A percentile compares a stretch with the other conserved stretches of the same genome.
Evolutionary conservation across 2,329 filamentous ascomycete species (phyloP).

Genomic region (Didymella exigua): DNA sequence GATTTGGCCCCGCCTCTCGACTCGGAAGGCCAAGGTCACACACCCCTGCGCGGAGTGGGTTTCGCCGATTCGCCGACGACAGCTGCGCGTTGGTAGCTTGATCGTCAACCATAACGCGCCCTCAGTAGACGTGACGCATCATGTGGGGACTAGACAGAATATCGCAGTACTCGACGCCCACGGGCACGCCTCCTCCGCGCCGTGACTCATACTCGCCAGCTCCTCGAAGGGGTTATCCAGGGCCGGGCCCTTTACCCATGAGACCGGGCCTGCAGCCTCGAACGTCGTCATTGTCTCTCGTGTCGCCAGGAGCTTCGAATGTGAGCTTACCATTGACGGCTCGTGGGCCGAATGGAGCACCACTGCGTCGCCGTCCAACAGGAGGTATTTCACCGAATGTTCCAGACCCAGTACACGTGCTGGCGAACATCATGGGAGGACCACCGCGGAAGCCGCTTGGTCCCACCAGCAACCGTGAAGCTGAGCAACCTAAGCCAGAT

Average conservation of each 20-base stretch:
- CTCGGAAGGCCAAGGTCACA: background rate
- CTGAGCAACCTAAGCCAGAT: slow-evolving; percentile 51
- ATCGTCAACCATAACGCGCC: background rate
- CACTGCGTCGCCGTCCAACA: slow-evolving; percentile 63
- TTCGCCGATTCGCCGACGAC: background rate
- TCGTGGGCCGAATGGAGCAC: slow-evolving; percentile 70
- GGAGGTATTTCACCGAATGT: slow-evolving; percentile 60
- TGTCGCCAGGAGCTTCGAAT: slow-evolving; percentile 74
- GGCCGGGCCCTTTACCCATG: slow-evolving; percentile 71
- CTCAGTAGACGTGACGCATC: slow-evolving; percentile 17
- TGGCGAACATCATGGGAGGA: slow-evolving; percentile 65
- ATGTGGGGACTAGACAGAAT: slow-evolving; percentile 91
- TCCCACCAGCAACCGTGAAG: slow-evolving; percentile 20
- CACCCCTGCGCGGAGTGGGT: background rate
- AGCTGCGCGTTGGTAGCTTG: too few relatives aligned
- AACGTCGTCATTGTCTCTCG: slow-evolving; percentile 78
- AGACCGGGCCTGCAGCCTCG: slow-evolving; percentile 71
- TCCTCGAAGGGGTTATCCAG: slow-evolving; percentile 72
- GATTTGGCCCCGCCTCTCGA: slow-evolving; percentile 6
- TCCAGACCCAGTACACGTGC: slow-evolving; percentile 72
- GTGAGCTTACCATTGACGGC: slow-evolving; percentile 72
- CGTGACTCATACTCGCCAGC: slow-evolving; percentile 75
- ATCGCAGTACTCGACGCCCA: slow-evolving; percentile 70
- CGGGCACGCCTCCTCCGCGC: slow-evolving; percentile 64
- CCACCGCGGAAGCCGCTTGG: slow-evolving; percentile 34